Evolutionary conservation across 306 rosid genomes (phyloP).

Genomic region (Calophaca sinica): DNA sequence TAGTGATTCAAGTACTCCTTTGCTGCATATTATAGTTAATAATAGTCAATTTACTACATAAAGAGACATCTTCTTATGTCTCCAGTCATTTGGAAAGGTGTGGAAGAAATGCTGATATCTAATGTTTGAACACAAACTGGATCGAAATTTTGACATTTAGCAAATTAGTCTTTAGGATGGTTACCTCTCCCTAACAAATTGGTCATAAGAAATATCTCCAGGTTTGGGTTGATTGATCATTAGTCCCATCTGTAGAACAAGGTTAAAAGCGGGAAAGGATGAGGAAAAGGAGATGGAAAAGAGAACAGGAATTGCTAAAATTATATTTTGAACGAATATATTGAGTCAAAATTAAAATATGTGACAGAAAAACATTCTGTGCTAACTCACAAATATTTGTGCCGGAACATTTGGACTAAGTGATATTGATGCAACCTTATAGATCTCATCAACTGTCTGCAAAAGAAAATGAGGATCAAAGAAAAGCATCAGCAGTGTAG

Average conservation of each 20-base stretch:
- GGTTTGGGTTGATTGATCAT: slow-evolving; percentile 96
- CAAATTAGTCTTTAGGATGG: slow-evolving; percentile 38
- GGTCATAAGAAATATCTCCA: slow-evolving; percentile 93
- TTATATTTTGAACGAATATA: slow-evolving; percentile 32
- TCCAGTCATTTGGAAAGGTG: neutral
- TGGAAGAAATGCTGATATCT: slow-evolving; percentile 23
- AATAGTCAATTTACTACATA: slow-evolving; percentile 40
- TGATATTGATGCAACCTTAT: slow-evolving; percentile 85
- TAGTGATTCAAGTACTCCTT: slow-evolving; percentile 87
- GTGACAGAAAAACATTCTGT: slow-evolving; percentile 34
- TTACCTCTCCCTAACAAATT: slow-evolving; percentile 87
- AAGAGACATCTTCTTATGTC: slow-evolving; percentile 14
- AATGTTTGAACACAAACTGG: slow-evolving; percentile 10
- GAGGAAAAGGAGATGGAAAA: slow-evolving; percentile 32
- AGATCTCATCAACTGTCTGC: slow-evolving; percentile 99
- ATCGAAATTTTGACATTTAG: slow-evolving; percentile 25
- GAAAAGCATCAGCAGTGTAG: slow-evolving; percentile 37
- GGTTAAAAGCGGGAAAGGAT: slow-evolving; percentile 37
- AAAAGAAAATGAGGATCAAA: slow-evolving; percentile 45
- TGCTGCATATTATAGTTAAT: slow-evolving; percentile 63
- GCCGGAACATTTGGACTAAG: slow-evolving; percentile 99
- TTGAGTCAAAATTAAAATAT: slow-evolving; percentile 34
- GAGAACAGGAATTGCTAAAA: slow-evolving; percentile 30
- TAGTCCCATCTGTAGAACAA: slow-evolving; percentile 84
- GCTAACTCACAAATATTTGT: slow-evolving; percentile 93